These are phyloP conservation scores for Nicotiana sylvestris DNA, from an alignment of 257 asterid species.

Conservation along the genomic window DNA sequence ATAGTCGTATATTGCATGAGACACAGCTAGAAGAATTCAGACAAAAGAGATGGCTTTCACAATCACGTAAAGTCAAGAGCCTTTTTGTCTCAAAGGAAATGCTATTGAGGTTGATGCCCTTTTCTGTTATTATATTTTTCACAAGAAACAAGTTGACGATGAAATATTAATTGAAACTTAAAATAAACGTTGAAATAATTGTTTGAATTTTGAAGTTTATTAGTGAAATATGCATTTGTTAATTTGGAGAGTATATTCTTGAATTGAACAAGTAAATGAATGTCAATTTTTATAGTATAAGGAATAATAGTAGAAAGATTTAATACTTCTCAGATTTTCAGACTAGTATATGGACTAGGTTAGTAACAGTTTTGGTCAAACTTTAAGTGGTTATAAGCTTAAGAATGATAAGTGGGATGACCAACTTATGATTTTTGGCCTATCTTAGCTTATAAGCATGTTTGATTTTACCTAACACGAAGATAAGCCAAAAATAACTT, in stretches of 20 bases:
- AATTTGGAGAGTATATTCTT: not conserved
- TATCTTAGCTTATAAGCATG: no score
- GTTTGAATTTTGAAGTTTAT: no score
- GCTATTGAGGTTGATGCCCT: not conserved
- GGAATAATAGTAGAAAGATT: not conserved
- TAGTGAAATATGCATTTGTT: not conserved
- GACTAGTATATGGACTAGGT: not conserved
- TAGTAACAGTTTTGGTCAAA: no score
- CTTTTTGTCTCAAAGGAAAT: not conserved
- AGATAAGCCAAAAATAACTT: no score
- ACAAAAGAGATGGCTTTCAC: not conserved
- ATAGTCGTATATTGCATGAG: not conserved
- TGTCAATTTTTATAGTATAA: no score
- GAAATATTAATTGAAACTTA: no score
- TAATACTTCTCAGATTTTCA: no score
- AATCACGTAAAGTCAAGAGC: not conserved
- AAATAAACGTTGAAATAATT: no score
- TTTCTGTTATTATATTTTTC: not conserved
- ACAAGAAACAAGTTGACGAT: not conserved
- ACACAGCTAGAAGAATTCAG: not conserved
- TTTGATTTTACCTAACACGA: no score
- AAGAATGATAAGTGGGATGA: no score
- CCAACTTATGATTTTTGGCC: no score
- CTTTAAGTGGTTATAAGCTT: no score
- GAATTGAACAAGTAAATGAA: not conserved